Base-by-base conservation (phyloP, 345 rosid genomes). In the Sapria himalayana region DNA sequence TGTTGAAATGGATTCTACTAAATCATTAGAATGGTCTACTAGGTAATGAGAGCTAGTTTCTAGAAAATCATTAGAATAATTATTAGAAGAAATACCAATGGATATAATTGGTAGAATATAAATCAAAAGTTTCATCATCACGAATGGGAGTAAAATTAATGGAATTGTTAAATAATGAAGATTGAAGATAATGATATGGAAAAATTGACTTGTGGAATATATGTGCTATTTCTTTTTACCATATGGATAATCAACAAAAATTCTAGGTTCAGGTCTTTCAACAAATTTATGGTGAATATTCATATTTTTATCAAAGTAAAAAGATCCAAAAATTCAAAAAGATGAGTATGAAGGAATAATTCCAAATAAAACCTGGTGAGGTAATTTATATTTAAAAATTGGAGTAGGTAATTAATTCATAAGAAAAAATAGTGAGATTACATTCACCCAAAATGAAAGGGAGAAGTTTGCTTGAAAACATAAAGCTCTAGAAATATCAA, bases 1-100 rank as follows among this genome's bases (percentile, higher is more conserved):
- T 0, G 11, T 19, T 0, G 0, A 1, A 7, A 15, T 8, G 5
- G n/a, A 17, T 5, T 9, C 3, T 2, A 22, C 3, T 1, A 1
- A 5, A n/a, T 39, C 9, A 22, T 12, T 21, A 9, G 0, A 1
- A 0, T 0, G 15, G 16, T 15, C 12, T 10, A 20, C 0, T 2
- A 4, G 22, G 23, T 5, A 20, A 15, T 0, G 9, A 3, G 0
- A 2, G n/a, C n/a, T n/a, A n/a, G n/a, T n/a, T n/a, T n/a, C n/a
- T n/a, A n/a, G n/a, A n/a, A n/a, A n/a, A n/a, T n/a, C n/a, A n/a
- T n/a, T n/a, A n/a, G n/a, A n/a, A n/a, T n/a, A n/a, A n/a, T n/a
- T n/a, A n/a, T n/a, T n/a, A n/a, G n/a, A n/a, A n/a, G 1, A 0
- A 20, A 1, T 0, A 38, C n/a, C 15, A 38, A 9, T 38, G 14